These are phyloP conservation scores for Leishmania braziliensis DNA, from an alignment of 208 protist genomes.

Conservation along the genomic window DNA sequence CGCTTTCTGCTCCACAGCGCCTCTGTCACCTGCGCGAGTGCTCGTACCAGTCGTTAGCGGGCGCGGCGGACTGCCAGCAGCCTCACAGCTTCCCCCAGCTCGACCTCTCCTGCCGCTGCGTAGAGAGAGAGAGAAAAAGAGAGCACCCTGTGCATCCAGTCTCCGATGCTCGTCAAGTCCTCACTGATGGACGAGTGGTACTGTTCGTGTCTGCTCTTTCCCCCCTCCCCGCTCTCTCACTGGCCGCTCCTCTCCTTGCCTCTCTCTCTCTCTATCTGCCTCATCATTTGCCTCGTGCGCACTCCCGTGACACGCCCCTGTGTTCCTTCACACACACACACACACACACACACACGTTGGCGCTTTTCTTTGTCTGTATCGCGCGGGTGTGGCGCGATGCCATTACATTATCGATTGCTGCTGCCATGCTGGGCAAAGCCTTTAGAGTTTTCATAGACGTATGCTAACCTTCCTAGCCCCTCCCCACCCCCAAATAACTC, in stretches of 20 bases:
- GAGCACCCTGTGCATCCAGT: not conserved
- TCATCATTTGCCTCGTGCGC: too few species aligned
- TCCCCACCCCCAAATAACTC: too few species aligned
- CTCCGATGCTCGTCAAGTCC: not conserved
- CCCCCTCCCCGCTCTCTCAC: too few species aligned
- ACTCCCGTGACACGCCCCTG: not conserved
- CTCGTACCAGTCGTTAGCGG: not conserved
- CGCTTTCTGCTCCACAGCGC: not conserved
- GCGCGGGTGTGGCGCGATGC: not conserved
- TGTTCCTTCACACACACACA: not conserved
- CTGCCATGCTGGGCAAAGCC: not conserved
- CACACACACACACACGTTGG: not conserved
- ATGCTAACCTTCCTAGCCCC: not conserved
- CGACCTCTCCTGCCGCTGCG: not conserved
- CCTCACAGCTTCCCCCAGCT: not conserved
- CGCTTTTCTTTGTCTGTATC: too few species aligned
- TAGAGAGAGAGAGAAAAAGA: not conserved
- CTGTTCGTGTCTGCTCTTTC: not conserved
- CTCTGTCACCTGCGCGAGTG: not conserved
- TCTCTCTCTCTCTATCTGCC: conserved; percentile 10
- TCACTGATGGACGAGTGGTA: not conserved
- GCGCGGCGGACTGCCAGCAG: not conserved
- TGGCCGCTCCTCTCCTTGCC: not conserved
- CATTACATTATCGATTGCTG: not conserved
- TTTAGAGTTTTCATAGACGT: not conserved